Evolutionary conservation across 148 eudicot species (phyloP), one percentile per base, ranked within the genome.

Genomic region (Polygonum aviculare): DNA sequence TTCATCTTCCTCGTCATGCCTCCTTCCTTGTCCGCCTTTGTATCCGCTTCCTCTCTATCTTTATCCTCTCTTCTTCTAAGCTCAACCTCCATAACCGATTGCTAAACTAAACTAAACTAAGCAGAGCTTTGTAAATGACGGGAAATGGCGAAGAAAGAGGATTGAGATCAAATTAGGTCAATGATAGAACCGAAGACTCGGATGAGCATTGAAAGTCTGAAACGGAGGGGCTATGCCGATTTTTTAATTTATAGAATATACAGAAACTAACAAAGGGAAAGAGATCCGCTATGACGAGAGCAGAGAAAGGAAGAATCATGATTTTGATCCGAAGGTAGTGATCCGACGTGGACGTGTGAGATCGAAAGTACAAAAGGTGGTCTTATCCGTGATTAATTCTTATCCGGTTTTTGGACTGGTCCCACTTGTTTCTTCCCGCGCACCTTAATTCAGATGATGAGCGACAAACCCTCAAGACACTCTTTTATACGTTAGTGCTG

Each of bases 11-110:
- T 59, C 63, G 4, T 59, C 51, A 44, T 40, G 3, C 45, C 47
- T 69, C 75, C 77, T 11, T 79, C 79, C 67, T 80, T 80, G 49
- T 72, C 78, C 78, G 15, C 54, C 76, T 74, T 70, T 11, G 40
- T 76, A 57, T 55, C 52, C 76, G 16, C 59, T n/a, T 44, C 57
- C 51, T 41, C 48, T 10, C 59, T 77, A 57, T 78, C 63, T 69
- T 78, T 77, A 16, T 71, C 72, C 11, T 51, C 59, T 38, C 51
- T 72, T 16, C 54, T 77, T 54, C 71, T 82, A 55, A 77, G 4
- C 48, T 78, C 69, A 19, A 48, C 33, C 75, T 85, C 81, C 82
- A 76, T 76, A 54, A 0, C 72, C 47, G 49, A 74, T 33, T 12
- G 59, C 10, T 18, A 15, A 41, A 44, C 71, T n/a, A n/a, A n/a